Base-by-base conservation (phyloP, 768 basidiomycete species). In the Suillus discolor region DNA sequence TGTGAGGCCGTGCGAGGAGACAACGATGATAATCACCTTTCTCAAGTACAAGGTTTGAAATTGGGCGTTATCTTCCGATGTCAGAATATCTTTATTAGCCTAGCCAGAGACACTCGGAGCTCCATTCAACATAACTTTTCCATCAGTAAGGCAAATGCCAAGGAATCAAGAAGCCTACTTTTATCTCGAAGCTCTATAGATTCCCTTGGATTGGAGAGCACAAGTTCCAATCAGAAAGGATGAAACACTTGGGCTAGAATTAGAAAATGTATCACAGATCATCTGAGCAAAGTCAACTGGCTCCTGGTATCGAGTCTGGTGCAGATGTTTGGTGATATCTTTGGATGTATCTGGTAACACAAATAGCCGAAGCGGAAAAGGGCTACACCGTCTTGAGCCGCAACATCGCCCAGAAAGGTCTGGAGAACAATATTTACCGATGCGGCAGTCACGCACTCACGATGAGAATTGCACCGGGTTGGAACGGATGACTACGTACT, bases 151-250 rank as follows among this genome's bases (percentile, higher is more conserved):
- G 9, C 5, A 41, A 25, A 38, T 25, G 23, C 16, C 8, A 39
- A 39, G 36, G 57, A 41, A 18, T 23, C 7, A 23, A 5, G 38
- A 41, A 60, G 41, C 25, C 18, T 11, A 18, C 39, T 20, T 41
- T 31, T 28, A 42, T 60, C 6, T 28, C 18, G 28, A 60, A 60
- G 18, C 18, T 13, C 12, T 20, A 7, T 13, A 13, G 11, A 18
- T 31, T 31, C 6, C 16, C 25, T 28, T 13, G 12, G 12, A 5
- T 39, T 18, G 12, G 41, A 44, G 41, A 42, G 18, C 41, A 20
- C 8, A 8, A 6, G 41, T 60, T 42, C 41, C 25, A 13, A 60
- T 60, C 59, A 60, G 59, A 60, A 60, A 55, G 28, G 18, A 42
- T 18, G 16, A 39, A 59, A 25, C 8, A 5, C 0, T 15, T 18